These are phyloP conservation scores for Pythium rhizo-oryzae DNA, from an alignment of 352 stramenopile species.

Conservation along the genomic window DNA sequence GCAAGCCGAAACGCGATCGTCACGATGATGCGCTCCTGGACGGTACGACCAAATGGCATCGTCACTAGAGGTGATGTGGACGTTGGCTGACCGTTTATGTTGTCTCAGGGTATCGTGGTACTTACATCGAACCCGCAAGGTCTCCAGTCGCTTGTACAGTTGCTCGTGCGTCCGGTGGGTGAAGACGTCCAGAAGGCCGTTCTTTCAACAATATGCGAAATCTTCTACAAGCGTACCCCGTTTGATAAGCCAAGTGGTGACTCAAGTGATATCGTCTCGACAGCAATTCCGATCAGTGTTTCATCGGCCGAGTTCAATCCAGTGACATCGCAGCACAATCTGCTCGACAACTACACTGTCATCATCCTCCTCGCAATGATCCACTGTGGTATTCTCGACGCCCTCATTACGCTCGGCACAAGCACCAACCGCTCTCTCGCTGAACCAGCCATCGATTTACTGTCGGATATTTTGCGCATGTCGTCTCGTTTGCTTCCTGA, in stretches of 20 bases:
- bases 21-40: slow-evolving; percentile 93
- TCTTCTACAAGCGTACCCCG: slow-evolving; percentile 87
- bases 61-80: background rate
- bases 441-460: slow-evolving; percentile 82
- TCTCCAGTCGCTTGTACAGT: slow-evolving; percentile 82
- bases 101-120: slow-evolving; percentile 70
- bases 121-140: slow-evolving; percentile 89
- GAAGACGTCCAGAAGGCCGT: slow-evolving; percentile 90
- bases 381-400: slow-evolving; percentile 83
- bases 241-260: slow-evolving; percentile 62
- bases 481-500: slow-evolving; percentile 81
- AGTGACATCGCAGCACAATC: slow-evolving; percentile 68
- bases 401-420: slow-evolving; percentile 81
- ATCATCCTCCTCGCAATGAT: slow-evolving; percentile 87
- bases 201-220: slow-evolving; percentile 87
- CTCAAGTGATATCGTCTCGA: slow-evolving; percentile 38
- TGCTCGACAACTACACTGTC: slow-evolving; percentile 90
- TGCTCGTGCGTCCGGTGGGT: slow-evolving; percentile 84
- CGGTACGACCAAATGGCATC: slow-evolving; percentile 35
- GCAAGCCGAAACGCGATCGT: slow-evolving; percentile 89
- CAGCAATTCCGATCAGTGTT: slow-evolving; percentile 68
- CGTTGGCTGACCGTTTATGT: no score
- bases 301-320: slow-evolving; percentile 70
- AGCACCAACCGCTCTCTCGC: slow-evolving; percentile 71
- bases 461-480: slow-evolving; percentile 85